phyloP scores from a whole-genome alignment of 139 green algal species.

The Monoraphidium neglectum region DNA sequence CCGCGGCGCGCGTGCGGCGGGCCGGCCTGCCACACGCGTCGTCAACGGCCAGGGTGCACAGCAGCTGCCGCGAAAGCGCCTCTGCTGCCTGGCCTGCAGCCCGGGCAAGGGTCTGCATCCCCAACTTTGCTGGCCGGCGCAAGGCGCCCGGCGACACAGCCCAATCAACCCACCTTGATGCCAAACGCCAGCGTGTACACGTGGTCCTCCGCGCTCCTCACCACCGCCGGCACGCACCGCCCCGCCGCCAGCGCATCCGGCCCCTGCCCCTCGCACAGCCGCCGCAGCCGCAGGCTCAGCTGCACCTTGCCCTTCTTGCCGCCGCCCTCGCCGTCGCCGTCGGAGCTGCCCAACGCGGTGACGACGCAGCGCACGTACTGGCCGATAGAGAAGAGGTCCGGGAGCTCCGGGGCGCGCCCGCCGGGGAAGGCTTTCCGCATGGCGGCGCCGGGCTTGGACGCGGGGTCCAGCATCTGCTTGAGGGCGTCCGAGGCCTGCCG shows the following conservation, averaged over 20 bases:
- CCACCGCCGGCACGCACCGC: conserved; percentile 60
- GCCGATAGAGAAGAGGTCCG: conserved; percentile 63
- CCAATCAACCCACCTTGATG: conserved; percentile 57
- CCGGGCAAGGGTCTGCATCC: too few species aligned
- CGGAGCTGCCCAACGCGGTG: conserved; percentile 9
- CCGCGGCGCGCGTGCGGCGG: too few species aligned
- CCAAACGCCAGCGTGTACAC: conserved; percentile 86
- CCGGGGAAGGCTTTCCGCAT: conserved; percentile 8
- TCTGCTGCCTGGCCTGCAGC: too few species aligned
- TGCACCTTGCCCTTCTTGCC: conserved; percentile 54
- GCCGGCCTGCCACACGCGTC: too few species aligned
- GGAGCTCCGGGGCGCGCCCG: conserved; percentile 15
- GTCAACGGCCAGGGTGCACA: too few species aligned
- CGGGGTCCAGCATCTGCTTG: not conserved
- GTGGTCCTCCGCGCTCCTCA: conserved; percentile 89
- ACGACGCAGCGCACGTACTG: conserved; percentile 81
- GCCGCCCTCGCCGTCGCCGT: not conserved
- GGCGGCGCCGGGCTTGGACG: conserved; percentile 27
- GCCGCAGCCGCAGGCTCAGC: conserved; percentile 43
- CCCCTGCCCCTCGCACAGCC: conserved; percentile 23
- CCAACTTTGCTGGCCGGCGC: too few species aligned
- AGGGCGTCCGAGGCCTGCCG: conserved; percentile 73
- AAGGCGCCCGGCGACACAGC: too few species aligned
- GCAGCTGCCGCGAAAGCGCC: too few species aligned
- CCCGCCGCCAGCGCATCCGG: conserved; percentile 37